A percentile compares a stretch with the other conserved stretches of the same genome.
phyloP scores from a whole-genome alignment of 495 filamentous ascomycete genomes.

The Xylaria flabelliformis region DNA sequence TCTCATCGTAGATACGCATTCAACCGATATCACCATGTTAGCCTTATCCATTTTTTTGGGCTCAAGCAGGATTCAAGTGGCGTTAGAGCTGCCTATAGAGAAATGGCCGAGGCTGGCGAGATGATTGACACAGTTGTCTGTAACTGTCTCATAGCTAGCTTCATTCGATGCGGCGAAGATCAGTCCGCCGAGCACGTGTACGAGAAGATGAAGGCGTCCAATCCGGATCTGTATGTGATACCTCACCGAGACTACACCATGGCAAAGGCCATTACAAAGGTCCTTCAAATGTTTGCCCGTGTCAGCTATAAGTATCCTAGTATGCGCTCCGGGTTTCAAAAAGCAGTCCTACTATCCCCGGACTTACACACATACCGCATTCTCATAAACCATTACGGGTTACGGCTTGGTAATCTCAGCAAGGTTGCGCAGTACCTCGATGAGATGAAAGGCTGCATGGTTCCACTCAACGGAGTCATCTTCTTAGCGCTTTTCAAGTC shows the following conservation, averaged over 20 bases:
- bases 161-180: conserved; percentile 75
- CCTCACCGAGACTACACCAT: conserved; percentile 51
- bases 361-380: conserved; percentile 69
- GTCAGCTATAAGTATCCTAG: conserved; percentile 48
- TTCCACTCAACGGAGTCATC: conserved; percentile 66
- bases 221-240: conserved; percentile 38
- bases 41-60: conserved; percentile 82
- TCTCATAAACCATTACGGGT: conserved; percentile 62
- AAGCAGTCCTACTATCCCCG: conserved; percentile 62
- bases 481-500: conserved; percentile 75
- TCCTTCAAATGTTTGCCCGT: conserved; percentile 59
- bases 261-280: conserved; percentile 61
- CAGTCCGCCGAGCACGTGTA: conserved; percentile 79
- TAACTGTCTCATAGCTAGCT: conserved; percentile 81
- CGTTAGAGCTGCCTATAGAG: conserved; percentile 72
- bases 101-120: conserved; percentile 80
- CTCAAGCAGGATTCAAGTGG: conserved; percentile 69
- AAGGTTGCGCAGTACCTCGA: conserved; percentile 62
- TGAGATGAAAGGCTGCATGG: conserved; percentile 66
- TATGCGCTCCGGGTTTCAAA: conserved; percentile 57
- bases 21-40: conserved; percentile 77
- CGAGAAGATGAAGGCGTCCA: conserved; percentile 75
- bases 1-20: conserved; percentile 64
- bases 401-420: conserved; percentile 62
- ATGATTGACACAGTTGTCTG: conserved; percentile 87